Evolutionary conservation across 495 filamentous ascomycete genomes (phyloP).

Genomic region (Penicillium pancosmium): DNA sequence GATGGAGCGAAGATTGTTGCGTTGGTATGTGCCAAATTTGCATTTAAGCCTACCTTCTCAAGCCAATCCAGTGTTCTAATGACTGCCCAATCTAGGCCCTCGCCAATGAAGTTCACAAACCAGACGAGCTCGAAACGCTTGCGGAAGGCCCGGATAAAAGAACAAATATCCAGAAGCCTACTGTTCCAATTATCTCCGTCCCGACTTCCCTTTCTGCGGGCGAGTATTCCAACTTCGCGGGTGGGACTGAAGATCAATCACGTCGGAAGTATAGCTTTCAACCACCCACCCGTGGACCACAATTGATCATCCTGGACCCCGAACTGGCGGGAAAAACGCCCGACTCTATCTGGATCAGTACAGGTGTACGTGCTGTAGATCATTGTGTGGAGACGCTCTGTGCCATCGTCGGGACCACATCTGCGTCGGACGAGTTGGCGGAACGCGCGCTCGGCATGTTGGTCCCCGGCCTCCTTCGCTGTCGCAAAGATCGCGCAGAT

Average conservation of each 20-base stretch:
- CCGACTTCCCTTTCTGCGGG: constrained; percentile 66
- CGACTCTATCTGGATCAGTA: constrained; percentile 60
- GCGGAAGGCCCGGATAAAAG: constrained; percentile 37
- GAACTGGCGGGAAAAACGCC: constrained; percentile 57
- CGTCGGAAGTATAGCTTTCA: constrained; percentile 57
- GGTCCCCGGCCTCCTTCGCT: constrained; percentile 54
- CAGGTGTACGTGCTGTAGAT: constrained; percentile 64
- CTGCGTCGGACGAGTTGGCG: constrained; percentile 43
- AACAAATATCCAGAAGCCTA: constrained; percentile 37
- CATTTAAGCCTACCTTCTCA: no score
- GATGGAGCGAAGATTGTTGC: constrained; percentile 63
- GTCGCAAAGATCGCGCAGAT: constrained; percentile 46
- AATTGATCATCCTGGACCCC: constrained; percentile 63
- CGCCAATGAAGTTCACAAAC: constrained; percentile 49
- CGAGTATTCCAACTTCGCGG: constrained; percentile 61
- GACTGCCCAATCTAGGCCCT: constrained; percentile 34
- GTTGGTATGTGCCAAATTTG: constrained; percentile 38
- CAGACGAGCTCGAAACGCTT: constrained; percentile 47
- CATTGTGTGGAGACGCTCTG: constrained; percentile 66
- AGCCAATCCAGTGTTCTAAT: neutral
- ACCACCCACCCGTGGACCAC: constrained; percentile 46
- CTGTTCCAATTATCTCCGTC: constrained; percentile 60
- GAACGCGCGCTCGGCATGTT: constrained; percentile 49
- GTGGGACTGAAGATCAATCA: constrained; percentile 56
- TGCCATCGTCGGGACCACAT: constrained; percentile 39